phyloP scores from a whole-genome alignment of 2,329 filamentous ascomycete genomes.

The Hypoxylon sp. region DNA sequence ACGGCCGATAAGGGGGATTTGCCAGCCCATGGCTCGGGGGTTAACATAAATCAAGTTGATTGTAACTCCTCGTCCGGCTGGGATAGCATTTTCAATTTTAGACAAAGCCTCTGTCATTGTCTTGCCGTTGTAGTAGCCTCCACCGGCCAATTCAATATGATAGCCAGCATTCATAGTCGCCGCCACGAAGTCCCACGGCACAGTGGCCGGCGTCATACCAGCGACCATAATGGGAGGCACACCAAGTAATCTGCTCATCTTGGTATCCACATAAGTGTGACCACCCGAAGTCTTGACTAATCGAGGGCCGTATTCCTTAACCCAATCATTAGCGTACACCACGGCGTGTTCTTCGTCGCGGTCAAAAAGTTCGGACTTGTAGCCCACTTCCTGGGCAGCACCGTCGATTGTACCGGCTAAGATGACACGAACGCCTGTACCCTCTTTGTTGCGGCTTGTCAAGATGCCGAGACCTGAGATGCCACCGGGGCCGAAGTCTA shows the following conservation, averaged over 20 bases:
- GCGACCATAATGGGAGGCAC: conserved; percentile 90
- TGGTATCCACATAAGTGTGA: conserved; percentile 94
- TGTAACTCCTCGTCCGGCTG: conserved; percentile 87
- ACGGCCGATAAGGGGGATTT: conserved; percentile 86
- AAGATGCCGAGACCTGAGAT: conserved; percentile 96
- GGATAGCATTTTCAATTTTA: conserved; percentile 88
- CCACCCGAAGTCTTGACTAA: conserved; percentile 91
- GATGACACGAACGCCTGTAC: conserved; percentile 96
- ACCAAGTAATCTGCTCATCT: conserved; percentile 90
- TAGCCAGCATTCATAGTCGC: conserved; percentile 97
- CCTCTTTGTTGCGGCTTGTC: conserved; percentile 99
- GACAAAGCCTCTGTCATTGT: conserved; percentile 85
- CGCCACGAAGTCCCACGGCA: conserved; percentile 91
- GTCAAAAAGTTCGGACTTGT: conserved; percentile 98
- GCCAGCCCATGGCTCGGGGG: conserved; percentile 91
- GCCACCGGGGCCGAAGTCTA: conserved; percentile 97
- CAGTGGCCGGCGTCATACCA: conserved; percentile 93
- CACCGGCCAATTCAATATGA: conserved; percentile 90
- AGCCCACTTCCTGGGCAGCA: conserved; percentile 90
- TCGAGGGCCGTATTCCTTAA: conserved; percentile 95
- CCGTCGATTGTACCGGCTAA: conserved; percentile 94
- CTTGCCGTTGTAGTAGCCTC: conserved; percentile 88
- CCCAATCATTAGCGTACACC: conserved; percentile 96
- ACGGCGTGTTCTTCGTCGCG: conserved; percentile 95
- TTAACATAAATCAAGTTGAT: conserved; percentile 94